phyloP scores from a whole-genome alignment of 164 flowering plant genomes.

The Saururus chinensis region DNA sequence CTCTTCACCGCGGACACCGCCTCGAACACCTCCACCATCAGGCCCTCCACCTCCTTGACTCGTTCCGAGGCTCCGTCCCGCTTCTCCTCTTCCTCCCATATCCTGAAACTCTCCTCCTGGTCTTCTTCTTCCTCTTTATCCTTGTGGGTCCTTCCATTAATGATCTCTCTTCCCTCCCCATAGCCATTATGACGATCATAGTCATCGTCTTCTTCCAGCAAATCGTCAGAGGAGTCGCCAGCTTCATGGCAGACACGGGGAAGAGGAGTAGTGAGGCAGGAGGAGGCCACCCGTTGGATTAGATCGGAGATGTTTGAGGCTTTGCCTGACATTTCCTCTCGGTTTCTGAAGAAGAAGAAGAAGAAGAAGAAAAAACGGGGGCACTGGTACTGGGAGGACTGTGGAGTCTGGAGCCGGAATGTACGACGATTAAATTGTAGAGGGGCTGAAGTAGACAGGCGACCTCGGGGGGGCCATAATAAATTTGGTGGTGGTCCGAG shows the following conservation, averaged over 20 bases:
- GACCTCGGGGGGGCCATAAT: too few species aligned
- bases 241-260: slow-evolving; percentile 21
- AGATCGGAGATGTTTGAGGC: slow-evolving; percentile 71
- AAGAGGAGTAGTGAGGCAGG: slow-evolving; percentile 74
- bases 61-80: slow-evolving; percentile 3
- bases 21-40: slow-evolving; percentile 56
- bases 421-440: too few species aligned
- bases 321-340: slow-evolving; percentile 38
- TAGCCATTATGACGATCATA: not conserved
- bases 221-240: not conserved
- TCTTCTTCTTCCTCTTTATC: slow-evolving; percentile 5
- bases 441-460: too few species aligned
- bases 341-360: slow-evolving; percentile 5
- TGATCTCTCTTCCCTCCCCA: not conserved
- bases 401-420: too few species aligned
- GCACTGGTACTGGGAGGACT: too few species aligned
- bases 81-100: slow-evolving; percentile 6
- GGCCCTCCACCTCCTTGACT: slow-evolving; percentile 18
- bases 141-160: not conserved
- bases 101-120: slow-evolving; percentile 1
- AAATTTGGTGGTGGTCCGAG: too few species aligned
- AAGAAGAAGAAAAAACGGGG: not conserved
- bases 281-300: slow-evolving; percentile 70
- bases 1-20: slow-evolving; percentile 62
- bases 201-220: slow-evolving; percentile 2